Percentiles rank a stretch among this genome's conserved stretches.
These are phyloP conservation scores for Neodidymelliopsis sp. DNA, from an alignment of 2,329 filamentous ascomycete genomes.

Conservation along the genomic window DNA sequence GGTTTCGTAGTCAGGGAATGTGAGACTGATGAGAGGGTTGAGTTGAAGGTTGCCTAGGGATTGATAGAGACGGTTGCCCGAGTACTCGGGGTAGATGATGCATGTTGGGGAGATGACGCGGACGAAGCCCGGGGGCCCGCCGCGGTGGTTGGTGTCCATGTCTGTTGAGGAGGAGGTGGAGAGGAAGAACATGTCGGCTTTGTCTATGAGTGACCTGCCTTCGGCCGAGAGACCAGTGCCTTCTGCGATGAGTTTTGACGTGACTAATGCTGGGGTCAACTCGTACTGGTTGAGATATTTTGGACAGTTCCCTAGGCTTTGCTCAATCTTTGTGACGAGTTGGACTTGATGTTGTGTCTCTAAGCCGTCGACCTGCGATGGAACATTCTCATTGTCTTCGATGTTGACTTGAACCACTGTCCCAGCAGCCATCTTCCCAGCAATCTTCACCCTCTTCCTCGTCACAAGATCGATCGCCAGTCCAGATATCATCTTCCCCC, in stretches of 20 bases:
- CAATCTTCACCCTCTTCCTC: slow-evolving; percentile 76
- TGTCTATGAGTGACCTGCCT: slow-evolving; percentile 66
- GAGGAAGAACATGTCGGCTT: slow-evolving; percentile 80
- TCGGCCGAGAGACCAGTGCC: slow-evolving; percentile 58
- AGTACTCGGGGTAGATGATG: slow-evolving; percentile 82
- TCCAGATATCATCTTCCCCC: slow-evolving; percentile 65
- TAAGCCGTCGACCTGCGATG: slow-evolving; percentile 6
- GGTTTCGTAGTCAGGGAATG: slow-evolving; percentile 76
- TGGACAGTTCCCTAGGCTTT: slow-evolving; percentile 81
- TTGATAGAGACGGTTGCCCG: slow-evolving; percentile 84
- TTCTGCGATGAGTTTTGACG: slow-evolving; percentile 60
- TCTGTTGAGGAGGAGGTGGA: slow-evolving; percentile 68
- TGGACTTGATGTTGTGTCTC: slow-evolving; percentile 54
- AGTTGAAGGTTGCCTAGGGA: slow-evolving; percentile 78
- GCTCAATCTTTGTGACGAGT: slow-evolving; percentile 72
- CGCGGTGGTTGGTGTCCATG: slow-evolving; percentile 87
- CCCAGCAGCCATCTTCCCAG: slow-evolving; percentile 72
- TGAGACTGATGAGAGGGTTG: slow-evolving; percentile 72
- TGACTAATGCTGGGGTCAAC: slow-evolving; percentile 63
- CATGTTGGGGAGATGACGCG: slow-evolving; percentile 69
- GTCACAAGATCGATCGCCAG: slow-evolving; percentile 70
- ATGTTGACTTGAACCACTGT: slow-evolving; percentile 54
- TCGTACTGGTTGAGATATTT: slow-evolving; percentile 84
- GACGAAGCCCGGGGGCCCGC: slow-evolving; percentile 77
- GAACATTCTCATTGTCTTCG: slow-evolving; percentile 33